These are phyloP conservation scores for Nicotiana noctiflora DNA, from an alignment of 257 asterid genomes.

Conservation along the genomic window DNA sequence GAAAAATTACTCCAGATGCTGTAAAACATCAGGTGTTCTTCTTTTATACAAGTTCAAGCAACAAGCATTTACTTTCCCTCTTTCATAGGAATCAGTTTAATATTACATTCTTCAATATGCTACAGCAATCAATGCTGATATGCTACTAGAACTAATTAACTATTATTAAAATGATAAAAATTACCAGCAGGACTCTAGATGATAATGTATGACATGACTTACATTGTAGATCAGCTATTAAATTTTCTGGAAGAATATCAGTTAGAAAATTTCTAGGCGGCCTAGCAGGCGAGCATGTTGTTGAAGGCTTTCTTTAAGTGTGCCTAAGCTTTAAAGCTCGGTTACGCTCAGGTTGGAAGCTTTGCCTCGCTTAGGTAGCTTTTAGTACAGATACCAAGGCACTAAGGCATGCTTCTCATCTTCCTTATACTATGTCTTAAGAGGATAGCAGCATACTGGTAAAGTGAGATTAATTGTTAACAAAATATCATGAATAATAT, in stretches of 20 bases:
- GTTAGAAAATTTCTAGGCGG: background rate
- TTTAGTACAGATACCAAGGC: background rate
- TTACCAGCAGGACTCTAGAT: background rate
- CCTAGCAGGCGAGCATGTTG: background rate
- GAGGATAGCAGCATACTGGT: background rate
- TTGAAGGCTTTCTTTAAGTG: background rate
- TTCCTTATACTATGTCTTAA: background rate
- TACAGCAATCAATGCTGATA: background rate
- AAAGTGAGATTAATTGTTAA: background rate
- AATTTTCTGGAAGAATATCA: background rate
- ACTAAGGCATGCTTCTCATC: background rate
- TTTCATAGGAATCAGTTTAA: background rate
- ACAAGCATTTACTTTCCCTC: background rate
- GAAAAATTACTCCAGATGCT: background rate
- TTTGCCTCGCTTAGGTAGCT: background rate
- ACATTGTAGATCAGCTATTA: background rate
- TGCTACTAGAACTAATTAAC: background rate
- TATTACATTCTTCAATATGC: background rate
- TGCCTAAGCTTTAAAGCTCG: background rate
- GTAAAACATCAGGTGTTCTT: background rate
- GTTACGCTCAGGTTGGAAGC: background rate
- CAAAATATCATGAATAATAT: background rate
- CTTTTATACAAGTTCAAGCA: background rate
- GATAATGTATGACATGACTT: background rate
- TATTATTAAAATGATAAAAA: background rate